Percentiles rank a stretch among this genome's conserved stretches.
phyloP scores from a whole-genome alignment of 805 yeast species.

The Yamadazyma olivae region DNA sequence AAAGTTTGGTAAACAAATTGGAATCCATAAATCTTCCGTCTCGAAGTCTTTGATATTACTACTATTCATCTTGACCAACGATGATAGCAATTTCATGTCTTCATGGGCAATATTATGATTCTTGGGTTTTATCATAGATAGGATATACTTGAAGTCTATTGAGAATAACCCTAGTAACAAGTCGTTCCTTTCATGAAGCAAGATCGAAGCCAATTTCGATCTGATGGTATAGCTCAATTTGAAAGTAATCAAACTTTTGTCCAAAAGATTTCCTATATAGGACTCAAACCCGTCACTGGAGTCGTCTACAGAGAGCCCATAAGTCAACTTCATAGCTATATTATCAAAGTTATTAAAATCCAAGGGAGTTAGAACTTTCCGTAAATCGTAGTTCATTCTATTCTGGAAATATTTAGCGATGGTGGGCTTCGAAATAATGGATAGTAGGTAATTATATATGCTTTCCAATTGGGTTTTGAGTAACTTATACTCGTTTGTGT shows the following conservation, averaged over 20 bases:
- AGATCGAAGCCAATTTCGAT: conserved; percentile 51
- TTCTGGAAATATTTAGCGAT: conserved; percentile 64
- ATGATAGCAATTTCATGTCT: conserved; percentile 72
- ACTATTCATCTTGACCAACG: conserved; percentile 54
- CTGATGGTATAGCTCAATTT: conserved; percentile 58
- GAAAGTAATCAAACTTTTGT: conserved; percentile 9
- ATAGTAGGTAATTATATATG: conserved; percentile 72
- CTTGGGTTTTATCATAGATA: conserved; percentile 71
- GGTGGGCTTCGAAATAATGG: conserved; percentile 79
- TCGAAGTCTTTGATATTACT: conserved; percentile 10
- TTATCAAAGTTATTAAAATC: conserved; percentile 71
- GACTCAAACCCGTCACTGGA: conserved; percentile 17
- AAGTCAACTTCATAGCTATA: conserved; percentile 40
- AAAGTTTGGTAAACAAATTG: conserved; percentile 88
- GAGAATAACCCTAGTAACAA: conserved; percentile 75
- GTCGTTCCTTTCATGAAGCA: conserved; percentile 28
- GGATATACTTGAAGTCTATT: conserved; percentile 58
- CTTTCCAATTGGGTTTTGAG: conserved; percentile 58
- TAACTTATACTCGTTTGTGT: conserved; percentile 14
- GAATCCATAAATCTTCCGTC: conserved; percentile 84
- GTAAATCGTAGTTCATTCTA: conserved; percentile 76
- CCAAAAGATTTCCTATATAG: conserved; percentile 27
- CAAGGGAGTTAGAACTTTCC: conserved; percentile 70
- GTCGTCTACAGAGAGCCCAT: conserved; percentile 20
- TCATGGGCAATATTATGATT: conserved; percentile 77